Evolutionary conservation across 2,329 filamentous ascomycete genomes (phyloP).

Genomic region (Coniochaeta sp.): DNA sequence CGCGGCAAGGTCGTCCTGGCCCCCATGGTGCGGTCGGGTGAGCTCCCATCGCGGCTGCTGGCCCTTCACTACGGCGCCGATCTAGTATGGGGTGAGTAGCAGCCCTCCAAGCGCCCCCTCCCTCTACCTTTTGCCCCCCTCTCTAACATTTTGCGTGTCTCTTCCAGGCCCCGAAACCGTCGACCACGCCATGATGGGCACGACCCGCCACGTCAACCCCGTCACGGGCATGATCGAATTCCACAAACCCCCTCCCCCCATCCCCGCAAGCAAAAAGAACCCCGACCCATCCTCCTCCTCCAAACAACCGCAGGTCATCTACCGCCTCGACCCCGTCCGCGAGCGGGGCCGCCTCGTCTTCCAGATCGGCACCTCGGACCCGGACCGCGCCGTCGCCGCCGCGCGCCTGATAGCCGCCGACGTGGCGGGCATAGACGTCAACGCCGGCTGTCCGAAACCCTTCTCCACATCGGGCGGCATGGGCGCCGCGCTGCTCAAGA

Average conservation of each 20-base stretch:
- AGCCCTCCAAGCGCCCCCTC: not conserved
- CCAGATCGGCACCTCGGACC: constrained; percentile 84
- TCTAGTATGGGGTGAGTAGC: constrained; percentile 78
- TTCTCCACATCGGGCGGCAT: constrained; percentile 93
- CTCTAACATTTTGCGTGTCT: not conserved
- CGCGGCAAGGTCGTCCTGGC: constrained; percentile 89
- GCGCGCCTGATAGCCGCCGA: constrained; percentile 78
- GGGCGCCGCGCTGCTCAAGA: constrained; percentile 84
- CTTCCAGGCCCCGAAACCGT: constrained; percentile 79
- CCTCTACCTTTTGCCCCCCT: not conserved
- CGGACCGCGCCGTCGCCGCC: constrained; percentile 75
- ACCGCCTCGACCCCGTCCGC: constrained; percentile 69
- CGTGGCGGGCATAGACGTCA: constrained; percentile 92
- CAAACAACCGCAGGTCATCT: constrained; percentile 63
- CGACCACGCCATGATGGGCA: constrained; percentile 85
- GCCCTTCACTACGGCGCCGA: constrained; percentile 94
- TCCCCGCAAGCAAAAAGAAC: not conserved
- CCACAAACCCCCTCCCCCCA: constrained; percentile 28
- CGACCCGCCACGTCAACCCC: constrained; percentile 68
- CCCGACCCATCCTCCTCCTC: constrained; percentile 11
- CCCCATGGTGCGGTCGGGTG: constrained; percentile 97
- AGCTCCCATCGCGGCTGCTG: constrained; percentile 81
- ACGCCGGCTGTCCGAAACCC: constrained; percentile 95
- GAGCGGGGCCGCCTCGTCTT: constrained; percentile 77
- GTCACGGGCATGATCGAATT: constrained; percentile 78